Conservation (phyloP, 2,329 filamentous ascomycete species). For the Beauveria scarabaeidicola region DNA sequence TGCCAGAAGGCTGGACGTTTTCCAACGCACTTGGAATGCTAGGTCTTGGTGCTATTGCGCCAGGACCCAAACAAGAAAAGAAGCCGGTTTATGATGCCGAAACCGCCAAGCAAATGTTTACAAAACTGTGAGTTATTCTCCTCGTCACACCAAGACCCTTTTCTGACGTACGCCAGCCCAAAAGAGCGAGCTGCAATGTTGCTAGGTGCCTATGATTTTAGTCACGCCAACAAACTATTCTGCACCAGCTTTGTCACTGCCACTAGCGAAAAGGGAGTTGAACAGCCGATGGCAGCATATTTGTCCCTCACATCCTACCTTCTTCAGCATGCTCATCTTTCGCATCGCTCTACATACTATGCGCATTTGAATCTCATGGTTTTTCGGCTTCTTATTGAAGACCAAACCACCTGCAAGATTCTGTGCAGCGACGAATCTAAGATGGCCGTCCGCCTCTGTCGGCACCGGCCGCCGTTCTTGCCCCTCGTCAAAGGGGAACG, state of each 20-base stretch:
- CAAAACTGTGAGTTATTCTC: constrained; percentile 54
- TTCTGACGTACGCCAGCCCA: constrained; percentile 46
- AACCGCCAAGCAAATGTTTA: constrained; percentile 73
- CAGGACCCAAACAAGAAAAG: constrained; percentile 56
- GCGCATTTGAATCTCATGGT: constrained; percentile 79
- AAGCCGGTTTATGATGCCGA: constrained; percentile 59
- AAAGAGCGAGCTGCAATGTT: constrained; percentile 70
- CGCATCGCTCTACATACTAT: constrained; percentile 68
- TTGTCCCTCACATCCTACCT: constrained; percentile 88
- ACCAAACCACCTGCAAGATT: constrained; percentile 70
- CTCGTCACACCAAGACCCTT: constrained; percentile 9
- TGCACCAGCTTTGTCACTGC: constrained; percentile 71
- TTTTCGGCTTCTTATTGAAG: constrained; percentile 78
- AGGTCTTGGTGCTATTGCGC: constrained; percentile 67
- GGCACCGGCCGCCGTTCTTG: constrained; percentile 79
- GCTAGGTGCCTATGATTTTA: constrained; percentile 85
- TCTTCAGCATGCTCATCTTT: constrained; percentile 85
- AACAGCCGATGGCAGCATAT: constrained; percentile 71
- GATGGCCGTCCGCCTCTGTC: constrained; percentile 69
- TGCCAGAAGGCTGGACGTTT: constrained; percentile 83
- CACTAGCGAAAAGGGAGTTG: constrained; percentile 52
- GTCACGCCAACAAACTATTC: constrained; percentile 90
- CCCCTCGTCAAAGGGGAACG: constrained; percentile 66
- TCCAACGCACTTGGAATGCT: constrained; percentile 75
- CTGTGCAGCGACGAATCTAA: constrained; percentile 75